Base-by-base conservation (phyloP, 345 rosid species). In the Gynandropsis gynandra region DNA sequence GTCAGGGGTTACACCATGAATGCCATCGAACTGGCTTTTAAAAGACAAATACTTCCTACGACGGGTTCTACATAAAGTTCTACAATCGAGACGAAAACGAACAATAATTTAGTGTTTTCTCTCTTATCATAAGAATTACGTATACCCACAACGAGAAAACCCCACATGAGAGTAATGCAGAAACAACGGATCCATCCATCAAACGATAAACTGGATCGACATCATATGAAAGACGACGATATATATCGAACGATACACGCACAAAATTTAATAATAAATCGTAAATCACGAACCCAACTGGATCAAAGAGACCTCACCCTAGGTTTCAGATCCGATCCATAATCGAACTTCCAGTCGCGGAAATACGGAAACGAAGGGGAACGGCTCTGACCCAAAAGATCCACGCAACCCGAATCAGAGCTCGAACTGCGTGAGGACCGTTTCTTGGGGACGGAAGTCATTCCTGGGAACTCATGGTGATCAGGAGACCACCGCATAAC, bases 311-410 rank as follows among this genome's bases (percentile, higher is more conserved):
- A 50, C 48, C 78, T 61, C 27, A 82, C 98, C 88, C 66, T 81
- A 41, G 96, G 96, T 71, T 73, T 74, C 64, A 82, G 87, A 82
- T 87, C 87, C 46, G 82, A 66, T 1, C 42, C 48, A 67, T 63
- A 72, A 58, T 75, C 75, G 52, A 87, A 80, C 27, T 72, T 79
- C 89, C 84, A 92, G 31, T 77, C 75, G 10, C 69, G 59, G 42
- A 41, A 85, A 63, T 87, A 92, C 6, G 93, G 93, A 51, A 90
- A 90, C 2, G 89, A 72, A 13, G 76, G 80, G 27, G 60, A 46
- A 50, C 41, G 75, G 41, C 72, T 72, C 63, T 63, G 83, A 50
- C 81, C 86, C 48, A 92, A 63, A 65, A 72, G 60, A 72, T 80
- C 79, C 7, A 53, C 36, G 50, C 89, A 82, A n/a, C 67, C 77